These are phyloP conservation scores for Hypoxylon lenormandii DNA, from an alignment of 495 filamentous ascomycete species.

Conservation along the genomic window DNA sequence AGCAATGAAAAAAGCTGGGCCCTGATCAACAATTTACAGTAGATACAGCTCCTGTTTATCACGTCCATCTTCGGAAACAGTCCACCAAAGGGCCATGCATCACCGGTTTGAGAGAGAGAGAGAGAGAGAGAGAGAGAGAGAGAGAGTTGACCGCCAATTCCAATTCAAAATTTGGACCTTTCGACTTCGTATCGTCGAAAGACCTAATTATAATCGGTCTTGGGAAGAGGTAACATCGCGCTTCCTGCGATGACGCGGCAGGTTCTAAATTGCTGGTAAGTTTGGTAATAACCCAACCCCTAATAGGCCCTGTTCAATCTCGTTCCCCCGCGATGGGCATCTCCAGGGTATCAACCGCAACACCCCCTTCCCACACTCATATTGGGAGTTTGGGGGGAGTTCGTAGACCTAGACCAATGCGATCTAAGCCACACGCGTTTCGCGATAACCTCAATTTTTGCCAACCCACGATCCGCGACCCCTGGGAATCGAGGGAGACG, in stretches of 20 bases:
- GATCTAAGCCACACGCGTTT: no score
- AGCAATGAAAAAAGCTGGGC: background rate
- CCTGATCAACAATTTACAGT: background rate
- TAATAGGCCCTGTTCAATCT: background rate
- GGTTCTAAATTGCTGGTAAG: slow-evolving; percentile 16
- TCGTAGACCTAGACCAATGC: no score
- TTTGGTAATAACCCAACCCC: slow-evolving; percentile 5
- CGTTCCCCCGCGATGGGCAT: no score
- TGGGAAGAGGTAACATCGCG: slow-evolving; percentile 28
- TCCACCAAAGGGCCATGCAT: slow-evolving; percentile 1
- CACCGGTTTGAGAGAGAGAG: slow-evolving; percentile 4
- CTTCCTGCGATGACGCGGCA: slow-evolving; percentile 37
- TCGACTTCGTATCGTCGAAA: background rate
- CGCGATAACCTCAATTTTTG: no score
- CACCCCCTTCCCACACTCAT: no score
- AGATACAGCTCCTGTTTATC: background rate
- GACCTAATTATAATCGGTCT: slow-evolving; percentile 23
- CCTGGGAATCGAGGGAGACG: no score
- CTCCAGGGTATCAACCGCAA: background rate
- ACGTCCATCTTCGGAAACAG: background rate
- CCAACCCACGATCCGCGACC: no score
- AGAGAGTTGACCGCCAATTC: slow-evolving; percentile 11
- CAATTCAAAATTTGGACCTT: slow-evolving; percentile 1
- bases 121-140: no score
- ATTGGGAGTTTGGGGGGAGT: no score